Evolutionary conservation across 257 asterid species (phyloP).

Genomic region (Salvia splendens): DNA sequence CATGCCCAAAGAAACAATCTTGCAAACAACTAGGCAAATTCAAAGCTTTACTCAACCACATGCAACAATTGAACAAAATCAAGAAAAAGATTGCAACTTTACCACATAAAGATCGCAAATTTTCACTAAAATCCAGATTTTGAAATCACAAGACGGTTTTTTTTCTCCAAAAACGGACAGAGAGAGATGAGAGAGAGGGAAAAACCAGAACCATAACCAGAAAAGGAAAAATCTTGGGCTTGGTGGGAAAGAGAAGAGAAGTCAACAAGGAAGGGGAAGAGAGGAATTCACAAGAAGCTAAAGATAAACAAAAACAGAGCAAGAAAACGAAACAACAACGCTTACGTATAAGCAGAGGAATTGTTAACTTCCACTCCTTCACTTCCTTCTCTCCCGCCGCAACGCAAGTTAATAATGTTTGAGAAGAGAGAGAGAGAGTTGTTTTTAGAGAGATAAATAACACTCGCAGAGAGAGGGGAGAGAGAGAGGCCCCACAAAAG

Average conservation of each 20-base stretch:
- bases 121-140: constrained; percentile 27
- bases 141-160: constrained; percentile 20
- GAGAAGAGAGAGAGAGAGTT: constrained; percentile 26
- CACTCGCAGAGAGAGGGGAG: constrained; percentile 17
- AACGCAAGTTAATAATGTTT: constrained; percentile 39
- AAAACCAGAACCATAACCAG: not conserved
- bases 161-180: constrained; percentile 10
- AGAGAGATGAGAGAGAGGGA: not conserved
- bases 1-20: not conserved
- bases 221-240: constrained; percentile 8
- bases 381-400: constrained; percentile 83
- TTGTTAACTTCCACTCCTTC: constrained; percentile 83
- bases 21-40: constrained; percentile 10
- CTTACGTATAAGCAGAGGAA: constrained; percentile 87
- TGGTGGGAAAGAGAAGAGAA: constrained; percentile 30
- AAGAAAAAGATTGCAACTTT: constrained; percentile 38
- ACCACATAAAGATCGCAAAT: constrained; percentile 32
- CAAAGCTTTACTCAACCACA: constrained; percentile 28
- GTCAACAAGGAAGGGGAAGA: constrained; percentile 23
- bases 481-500: constrained; percentile 43
- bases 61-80: constrained; percentile 34
- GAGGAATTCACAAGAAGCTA: constrained; percentile 21
- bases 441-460: constrained; percentile 8
- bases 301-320: not conserved
- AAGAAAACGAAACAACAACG: constrained; percentile 19